Conservation (phyloP, 2,329 filamentous ascomycete genomes). For the Pleomassaria siparia region DNA sequence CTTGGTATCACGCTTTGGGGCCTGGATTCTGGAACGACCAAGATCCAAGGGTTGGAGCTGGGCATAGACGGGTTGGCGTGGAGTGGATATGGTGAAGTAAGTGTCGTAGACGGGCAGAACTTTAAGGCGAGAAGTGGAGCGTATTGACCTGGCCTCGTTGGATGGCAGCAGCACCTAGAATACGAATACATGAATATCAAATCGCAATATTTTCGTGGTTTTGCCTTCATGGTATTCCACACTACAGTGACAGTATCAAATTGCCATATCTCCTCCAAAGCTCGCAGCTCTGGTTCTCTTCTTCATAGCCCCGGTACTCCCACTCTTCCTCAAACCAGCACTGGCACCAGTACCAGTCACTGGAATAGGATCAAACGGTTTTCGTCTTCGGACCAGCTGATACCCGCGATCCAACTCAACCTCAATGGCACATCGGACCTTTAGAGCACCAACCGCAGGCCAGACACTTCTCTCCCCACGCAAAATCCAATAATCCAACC, state of each 20-base stretch:
- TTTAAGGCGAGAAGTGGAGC: conserved; percentile 53
- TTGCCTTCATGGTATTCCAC: neutral
- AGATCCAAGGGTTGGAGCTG: conserved; percentile 57
- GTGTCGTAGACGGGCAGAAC: conserved; percentile 48
- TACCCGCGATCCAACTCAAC: conserved; percentile 85
- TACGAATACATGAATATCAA: too few species aligned
- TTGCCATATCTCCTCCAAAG: conserved; percentile 24
- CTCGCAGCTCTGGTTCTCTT: conserved; percentile 31
- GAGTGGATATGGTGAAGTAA: conserved; percentile 52
- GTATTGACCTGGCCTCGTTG: conserved; percentile 46
- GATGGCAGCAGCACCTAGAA: too few species aligned
- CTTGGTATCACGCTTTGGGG: conserved; percentile 71
- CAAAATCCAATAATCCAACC: conserved; percentile 80
- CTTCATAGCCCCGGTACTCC: conserved; percentile 16
- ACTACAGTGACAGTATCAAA: too few species aligned
- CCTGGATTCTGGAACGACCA: conserved; percentile 58
- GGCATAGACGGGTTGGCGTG: conserved; percentile 53
- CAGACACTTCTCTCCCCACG: conserved; percentile 86
- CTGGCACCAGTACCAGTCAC: too few species aligned
- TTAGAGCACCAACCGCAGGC: conserved; percentile 82
- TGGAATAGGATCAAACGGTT: conserved; percentile 51
- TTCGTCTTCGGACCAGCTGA: conserved; percentile 68
- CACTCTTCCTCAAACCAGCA: conserved; percentile 14
- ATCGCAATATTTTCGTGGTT: too few species aligned
- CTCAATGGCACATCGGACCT: conserved; percentile 81